These are phyloP conservation scores for Gynostemma pentaphyllum DNA, from an alignment of 306 rosid species.

Conservation along the genomic window DNA sequence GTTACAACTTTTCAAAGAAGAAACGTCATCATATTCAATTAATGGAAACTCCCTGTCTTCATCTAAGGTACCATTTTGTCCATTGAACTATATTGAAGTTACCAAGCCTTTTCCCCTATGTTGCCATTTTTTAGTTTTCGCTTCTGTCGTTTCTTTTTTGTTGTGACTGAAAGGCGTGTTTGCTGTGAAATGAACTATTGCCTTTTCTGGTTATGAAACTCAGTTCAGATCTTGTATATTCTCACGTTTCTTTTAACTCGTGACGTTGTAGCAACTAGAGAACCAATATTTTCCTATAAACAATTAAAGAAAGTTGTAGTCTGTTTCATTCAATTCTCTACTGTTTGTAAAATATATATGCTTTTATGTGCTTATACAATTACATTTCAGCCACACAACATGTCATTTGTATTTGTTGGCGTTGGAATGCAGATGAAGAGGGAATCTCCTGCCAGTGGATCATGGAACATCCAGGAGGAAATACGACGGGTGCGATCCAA, in stretches of 20 bases:
- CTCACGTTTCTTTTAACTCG: background rate
- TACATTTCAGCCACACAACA: background rate
- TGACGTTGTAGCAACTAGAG: background rate
- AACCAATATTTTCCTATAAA: background rate
- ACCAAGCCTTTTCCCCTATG: background rate
- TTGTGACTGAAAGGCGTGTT: background rate
- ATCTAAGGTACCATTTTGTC: constrained; percentile 49
- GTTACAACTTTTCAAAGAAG: constrained; percentile 51
- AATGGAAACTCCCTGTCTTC: constrained; percentile 40
- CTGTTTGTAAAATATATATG: background rate
- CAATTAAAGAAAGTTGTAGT: background rate
- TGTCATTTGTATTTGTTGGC: background rate
- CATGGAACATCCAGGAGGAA: constrained; percentile 98
- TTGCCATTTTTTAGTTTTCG: background rate
- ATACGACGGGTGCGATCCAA: constrained; percentile 76
- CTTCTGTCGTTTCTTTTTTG: background rate
- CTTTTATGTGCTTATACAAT: background rate
- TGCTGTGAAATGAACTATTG: background rate
- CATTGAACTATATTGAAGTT: background rate
- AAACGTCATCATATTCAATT: constrained; percentile 45
- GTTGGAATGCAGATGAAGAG: constrained; percentile 52
- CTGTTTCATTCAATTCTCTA: background rate
- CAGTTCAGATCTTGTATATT: background rate
- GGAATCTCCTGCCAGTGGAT: constrained; percentile 52
- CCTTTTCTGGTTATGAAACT: background rate